Base-by-base conservation (phyloP, 306 rosid species). In the Prunus armeniaca region DNA sequence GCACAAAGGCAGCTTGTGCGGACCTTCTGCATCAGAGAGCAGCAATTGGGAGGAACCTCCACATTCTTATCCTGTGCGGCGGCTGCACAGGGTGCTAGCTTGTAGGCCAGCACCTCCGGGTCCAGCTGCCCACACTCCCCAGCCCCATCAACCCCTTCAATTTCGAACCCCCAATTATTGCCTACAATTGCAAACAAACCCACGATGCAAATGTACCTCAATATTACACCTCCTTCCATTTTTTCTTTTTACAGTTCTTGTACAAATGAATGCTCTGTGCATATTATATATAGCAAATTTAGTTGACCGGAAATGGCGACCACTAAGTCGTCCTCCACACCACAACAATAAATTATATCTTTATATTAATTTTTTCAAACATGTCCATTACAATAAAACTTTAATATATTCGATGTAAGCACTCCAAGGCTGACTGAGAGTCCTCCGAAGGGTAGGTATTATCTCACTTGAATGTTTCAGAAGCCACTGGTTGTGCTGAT, bases 401-500 rank as follows among this genome's bases (percentile, higher is more conserved):
- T 38, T 38, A 38, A 38, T 6, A 38, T 38, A 38, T 38, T 38
- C 43, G 43, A 38, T 38, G 2, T 38, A 6, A 38, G 43, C 43
- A 38, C 43, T 38, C 43, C 0, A 38, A 38, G 2, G 43, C 43
- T 38, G 43, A 38, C 43, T 6, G 43, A 38, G 43, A 38, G 43
- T 38, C 43, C 43, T 38, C 43, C 43, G 43, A 38, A 7, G 43
- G 43, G 43, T 1, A 7, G 43, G 43, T 38, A 38, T 34, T 38
- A 38, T 38, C 43, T 6, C 43, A 38, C 43, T 38, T 38, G 43
- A 38, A 38, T 73, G 97, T 95, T 78, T 88, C 98, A 27, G 90
- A 95, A 83, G 97, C 98, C 79, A 95, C 97, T 11, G 98, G 97
- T 57, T 92, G 92, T 85, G 77, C 87, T 66, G 82, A 92, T 79